Base-by-base conservation (phyloP, 495 filamentous ascomycete species). In the Penicillium manginii region DNA sequence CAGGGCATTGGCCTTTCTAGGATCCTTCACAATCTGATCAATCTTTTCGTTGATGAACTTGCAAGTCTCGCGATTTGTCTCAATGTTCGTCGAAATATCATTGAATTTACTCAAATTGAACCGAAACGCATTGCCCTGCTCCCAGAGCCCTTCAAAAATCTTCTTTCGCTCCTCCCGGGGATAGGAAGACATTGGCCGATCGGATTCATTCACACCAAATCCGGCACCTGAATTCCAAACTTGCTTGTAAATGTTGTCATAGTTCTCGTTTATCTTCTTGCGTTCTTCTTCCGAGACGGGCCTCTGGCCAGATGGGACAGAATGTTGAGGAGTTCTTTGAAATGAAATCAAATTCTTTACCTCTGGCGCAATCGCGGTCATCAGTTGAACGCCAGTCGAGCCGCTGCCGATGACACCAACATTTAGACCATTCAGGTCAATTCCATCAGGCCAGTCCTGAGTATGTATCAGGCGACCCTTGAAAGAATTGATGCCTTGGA, bases 11-110 rank as follows among this genome's bases (percentile, higher is more conserved):
- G 57, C 53, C 49, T 60, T 64, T 11, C n/a, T 29, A 10, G 61
- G 57, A 46, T 60, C 57, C 48, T 54, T 55, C 14, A 64, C 61
- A 14, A 60, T 60, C 10, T 57, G 4, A 18, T 14, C 29, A 9
- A 64, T 64, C 33, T 64, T 61, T n/a, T 40, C 21, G 1, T n/a
- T 18, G 15, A 53, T 53, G 22, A 53, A 53, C 1, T 39, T n/a
- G 11, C 32, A 40, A 15, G 50, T 40, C 18, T 5, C 50, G 4
- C 21, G n/a, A 11, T 53, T 53, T 4, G 50, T n/a, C 11, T 53
- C 50, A 4, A 6, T 7, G 22, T 53, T 53, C 1, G 4, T 10
- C 12, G 15, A 3, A 53, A 53, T 53, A 15, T 53, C 50, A 10
- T 6, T 8, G 21, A 53, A 53, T 23, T 12, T 26, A 3, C 11